These are phyloP conservation scores for Apodospora peruviana DNA, from an alignment of 495 filamentous ascomycete genomes.

Conservation along the genomic window DNA sequence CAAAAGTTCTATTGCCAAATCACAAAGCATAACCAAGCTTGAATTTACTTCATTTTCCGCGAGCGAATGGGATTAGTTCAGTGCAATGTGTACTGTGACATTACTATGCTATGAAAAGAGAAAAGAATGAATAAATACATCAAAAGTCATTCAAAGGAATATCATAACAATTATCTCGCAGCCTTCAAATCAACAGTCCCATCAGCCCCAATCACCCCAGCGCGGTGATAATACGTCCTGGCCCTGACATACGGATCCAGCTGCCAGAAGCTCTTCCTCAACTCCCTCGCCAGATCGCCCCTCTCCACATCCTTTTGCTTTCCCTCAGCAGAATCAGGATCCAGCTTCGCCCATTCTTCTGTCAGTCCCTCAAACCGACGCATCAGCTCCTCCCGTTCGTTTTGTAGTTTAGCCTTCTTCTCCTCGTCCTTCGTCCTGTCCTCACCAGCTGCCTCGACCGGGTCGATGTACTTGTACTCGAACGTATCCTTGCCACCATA, in stretches of 20 bases:
- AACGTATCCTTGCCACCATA: constrained; percentile 6
- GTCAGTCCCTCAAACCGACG: constrained; percentile 9
- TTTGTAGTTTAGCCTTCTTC: constrained; percentile 2
- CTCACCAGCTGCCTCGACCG: constrained; percentile 6
- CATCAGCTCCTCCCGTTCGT: not conserved
- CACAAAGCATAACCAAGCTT: too few relatives aligned
- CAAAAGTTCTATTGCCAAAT: too few relatives aligned
- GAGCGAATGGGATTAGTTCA: too few relatives aligned
- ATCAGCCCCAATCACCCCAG: not conserved
- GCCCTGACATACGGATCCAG: constrained; percentile 9
- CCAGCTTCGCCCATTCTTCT: constrained; percentile 6
- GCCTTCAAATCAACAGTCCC: not conserved
- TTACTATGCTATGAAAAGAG: too few relatives aligned
- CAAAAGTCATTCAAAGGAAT: too few relatives aligned
- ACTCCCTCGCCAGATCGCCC: not conserved
- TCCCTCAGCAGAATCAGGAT: too few relatives aligned
- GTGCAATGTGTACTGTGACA: too few relatives aligned
- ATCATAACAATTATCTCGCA: too few relatives aligned
- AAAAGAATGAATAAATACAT: too few relatives aligned
- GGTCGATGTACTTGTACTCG: constrained; percentile 7
- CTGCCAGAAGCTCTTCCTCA: constrained; percentile 5
- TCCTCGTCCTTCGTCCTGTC: not conserved
- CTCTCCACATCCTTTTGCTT: not conserved
- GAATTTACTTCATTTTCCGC: too few relatives aligned
- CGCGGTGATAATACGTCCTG: constrained; percentile 6